Evolutionary conservation across 805 yeast species (phyloP).

Genomic region (Nakazawaea pomicola): DNA sequence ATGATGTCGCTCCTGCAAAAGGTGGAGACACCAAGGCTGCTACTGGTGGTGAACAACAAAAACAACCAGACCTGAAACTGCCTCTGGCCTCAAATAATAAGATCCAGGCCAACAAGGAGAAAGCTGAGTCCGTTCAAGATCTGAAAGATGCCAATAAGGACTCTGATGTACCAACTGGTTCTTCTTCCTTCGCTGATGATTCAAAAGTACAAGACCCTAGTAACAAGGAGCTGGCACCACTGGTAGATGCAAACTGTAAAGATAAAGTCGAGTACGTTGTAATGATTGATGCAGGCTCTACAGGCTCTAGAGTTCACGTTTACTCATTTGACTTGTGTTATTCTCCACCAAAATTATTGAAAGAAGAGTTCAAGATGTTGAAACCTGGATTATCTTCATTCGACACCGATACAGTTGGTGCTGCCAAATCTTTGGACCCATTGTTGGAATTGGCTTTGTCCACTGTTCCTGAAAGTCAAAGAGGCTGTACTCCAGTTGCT

Average conservation of each 20-base stretch:
- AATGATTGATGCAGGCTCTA: conserved; percentile 97
- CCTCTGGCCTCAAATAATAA: too few species aligned
- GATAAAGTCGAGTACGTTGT: conserved; percentile 64
- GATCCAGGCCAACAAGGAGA: conserved; percentile 10
- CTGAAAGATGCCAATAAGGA: conserved; percentile 12
- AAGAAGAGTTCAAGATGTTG: conserved; percentile 82
- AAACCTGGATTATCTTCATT: conserved; percentile 90
- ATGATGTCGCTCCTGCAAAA: conserved; percentile 19
- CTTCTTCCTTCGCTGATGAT: conserved; percentile 23
- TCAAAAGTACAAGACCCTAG: conserved; percentile 9
- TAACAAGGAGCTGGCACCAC: conserved; percentile 1
- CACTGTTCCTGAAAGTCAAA: conserved; percentile 67
- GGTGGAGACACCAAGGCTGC: conserved; percentile 5
- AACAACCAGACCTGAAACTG: too few species aligned
- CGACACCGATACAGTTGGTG: conserved; percentile 74
- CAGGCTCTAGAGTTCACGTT: conserved; percentile 94
- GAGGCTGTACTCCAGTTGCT: conserved; percentile 86
- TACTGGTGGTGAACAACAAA: too few species aligned
- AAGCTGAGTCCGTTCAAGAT: conserved; percentile 12
- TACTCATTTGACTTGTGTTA: conserved; percentile 86
- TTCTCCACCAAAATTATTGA: conserved; percentile 74
- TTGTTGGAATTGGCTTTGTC: conserved; percentile 71
- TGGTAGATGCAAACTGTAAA: conserved; percentile 25
- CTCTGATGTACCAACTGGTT: conserved; percentile 15
- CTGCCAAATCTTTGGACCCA: conserved; percentile 87